phyloP scores from a whole-genome alignment of 129 eudicot genomes.

The Tagetes patula region DNA sequence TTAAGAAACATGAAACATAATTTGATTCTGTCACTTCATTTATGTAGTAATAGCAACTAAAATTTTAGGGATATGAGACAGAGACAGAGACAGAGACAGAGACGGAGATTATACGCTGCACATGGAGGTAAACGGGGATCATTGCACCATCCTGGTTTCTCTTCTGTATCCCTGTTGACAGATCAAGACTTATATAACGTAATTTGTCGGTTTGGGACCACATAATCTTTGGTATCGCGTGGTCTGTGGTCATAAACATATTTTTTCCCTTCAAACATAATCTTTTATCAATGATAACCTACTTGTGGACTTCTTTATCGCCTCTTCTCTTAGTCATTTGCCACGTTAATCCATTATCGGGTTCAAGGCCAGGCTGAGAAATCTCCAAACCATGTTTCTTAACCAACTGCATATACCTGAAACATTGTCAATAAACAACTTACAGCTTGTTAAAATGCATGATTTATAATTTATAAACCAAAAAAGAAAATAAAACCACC shows the following conservation, averaged over 20 bases:
- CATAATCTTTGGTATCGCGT: not conserved
- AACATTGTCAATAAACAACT: slow-evolving; percentile 2
- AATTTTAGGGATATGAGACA: not conserved
- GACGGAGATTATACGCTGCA: slow-evolving; percentile 57
- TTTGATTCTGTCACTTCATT: not conserved
- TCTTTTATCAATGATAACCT: slow-evolving; percentile 5
- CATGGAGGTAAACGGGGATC: slow-evolving; percentile 72
- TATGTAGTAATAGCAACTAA: not conserved
- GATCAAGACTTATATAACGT: slow-evolving; percentile 7
- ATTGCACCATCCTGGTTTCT: slow-evolving; percentile 75
- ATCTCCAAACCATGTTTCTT: slow-evolving; percentile 52
- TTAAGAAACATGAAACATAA: not conserved
- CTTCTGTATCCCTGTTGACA: slow-evolving; percentile 45
- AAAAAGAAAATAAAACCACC: slow-evolving; percentile 27
- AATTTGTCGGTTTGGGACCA: not conserved
- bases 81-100: not conserved
- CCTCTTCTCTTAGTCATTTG: slow-evolving; percentile 47
- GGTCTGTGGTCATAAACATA: not conserved
- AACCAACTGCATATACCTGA: slow-evolving; percentile 44
- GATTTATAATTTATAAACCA: slow-evolving; percentile 1
- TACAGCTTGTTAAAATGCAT: slow-evolving; percentile 1
- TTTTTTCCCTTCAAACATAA: not conserved
- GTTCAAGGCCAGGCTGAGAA: slow-evolving; percentile 53
- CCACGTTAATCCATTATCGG: slow-evolving; percentile 41
- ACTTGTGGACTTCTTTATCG: slow-evolving; percentile 49